Evolutionary conservation across 2,329 filamentous ascomycete species (phyloP).

Genomic region (Chalara sp.): DNA sequence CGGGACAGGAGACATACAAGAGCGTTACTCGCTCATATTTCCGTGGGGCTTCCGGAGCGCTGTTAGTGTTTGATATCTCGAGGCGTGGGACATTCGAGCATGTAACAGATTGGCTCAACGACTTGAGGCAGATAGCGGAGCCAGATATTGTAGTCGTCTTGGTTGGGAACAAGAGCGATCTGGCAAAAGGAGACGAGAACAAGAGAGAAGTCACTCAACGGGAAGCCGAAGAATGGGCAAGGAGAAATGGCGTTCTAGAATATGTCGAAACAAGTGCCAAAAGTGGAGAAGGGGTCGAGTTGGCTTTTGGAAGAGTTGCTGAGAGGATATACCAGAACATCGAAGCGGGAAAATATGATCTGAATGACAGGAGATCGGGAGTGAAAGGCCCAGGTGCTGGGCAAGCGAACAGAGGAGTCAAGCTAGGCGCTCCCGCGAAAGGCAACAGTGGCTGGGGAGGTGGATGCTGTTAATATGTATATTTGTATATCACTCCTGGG

Average conservation of each 20-base stretch:
- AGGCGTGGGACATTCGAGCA: constrained; percentile 78
- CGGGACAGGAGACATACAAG: constrained; percentile 96
- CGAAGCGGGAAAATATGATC: constrained; percentile 80
- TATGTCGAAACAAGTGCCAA: constrained; percentile 97
- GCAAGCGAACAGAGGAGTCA: constrained; percentile 35
- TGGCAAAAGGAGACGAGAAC: constrained; percentile 52
- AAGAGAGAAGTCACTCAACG: constrained; percentile 72
- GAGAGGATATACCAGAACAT: constrained; percentile 97
- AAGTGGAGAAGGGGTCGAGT: constrained; percentile 88
- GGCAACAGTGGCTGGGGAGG: constrained; percentile 14
- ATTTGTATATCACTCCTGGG: constrained; percentile 4
- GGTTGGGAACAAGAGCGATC: constrained; percentile 97
- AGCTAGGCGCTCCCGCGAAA: constrained; percentile 28
- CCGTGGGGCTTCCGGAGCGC: constrained; percentile 58
- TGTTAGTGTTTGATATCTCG: constrained; percentile 93
- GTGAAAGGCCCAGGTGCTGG: constrained; percentile 67
- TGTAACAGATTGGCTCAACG: constrained; percentile 88
- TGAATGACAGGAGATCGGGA: constrained; percentile 86
- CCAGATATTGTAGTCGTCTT: constrained; percentile 91
- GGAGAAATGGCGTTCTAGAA: constrained; percentile 75
- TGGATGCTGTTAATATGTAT: constrained; percentile 22
- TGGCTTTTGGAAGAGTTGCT: constrained; percentile 86
- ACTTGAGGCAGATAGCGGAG: constrained; percentile 90
- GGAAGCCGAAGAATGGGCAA: constrained; percentile 89
- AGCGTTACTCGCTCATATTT: constrained; percentile 84